Conservation (phyloP, 495 filamentous ascomycete genomes). For the Penicillium crystallinum region DNA sequence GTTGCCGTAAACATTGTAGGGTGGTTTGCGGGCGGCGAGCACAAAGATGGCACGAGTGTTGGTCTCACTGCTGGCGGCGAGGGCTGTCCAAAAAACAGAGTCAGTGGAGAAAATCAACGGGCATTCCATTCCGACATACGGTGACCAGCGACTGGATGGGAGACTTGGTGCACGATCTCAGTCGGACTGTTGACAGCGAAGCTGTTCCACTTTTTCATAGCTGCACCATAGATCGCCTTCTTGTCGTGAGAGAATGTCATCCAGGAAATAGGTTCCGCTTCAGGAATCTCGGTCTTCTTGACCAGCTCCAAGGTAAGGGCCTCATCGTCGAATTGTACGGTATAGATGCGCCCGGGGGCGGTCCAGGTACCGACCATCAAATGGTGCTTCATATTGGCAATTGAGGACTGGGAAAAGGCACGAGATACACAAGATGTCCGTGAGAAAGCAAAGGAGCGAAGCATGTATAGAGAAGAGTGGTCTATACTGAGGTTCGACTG, state of each 20-base stretch:
- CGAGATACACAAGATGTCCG: slow-evolving; percentile 8
- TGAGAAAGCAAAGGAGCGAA: slow-evolving; percentile 2
- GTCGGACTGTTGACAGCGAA: slow-evolving; percentile 71
- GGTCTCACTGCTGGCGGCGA: slow-evolving; percentile 60
- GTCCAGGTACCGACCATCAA: slow-evolving; percentile 84
- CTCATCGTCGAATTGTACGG: slow-evolving; percentile 77
- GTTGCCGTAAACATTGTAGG: slow-evolving; percentile 77
- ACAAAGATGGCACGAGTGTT: slow-evolving; percentile 85
- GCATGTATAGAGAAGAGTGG: slow-evolving; percentile 1
- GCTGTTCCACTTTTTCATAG: slow-evolving; percentile 87
- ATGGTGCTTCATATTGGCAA: slow-evolving; percentile 63
- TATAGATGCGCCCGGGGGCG: slow-evolving; percentile 79
- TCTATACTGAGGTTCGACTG: neutral
- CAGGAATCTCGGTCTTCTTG: slow-evolving; percentile 72
- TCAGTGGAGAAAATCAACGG: neutral
- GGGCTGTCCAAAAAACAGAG: slow-evolving; percentile 37
- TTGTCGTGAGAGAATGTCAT: slow-evolving; percentile 81
- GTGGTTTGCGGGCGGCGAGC: slow-evolving; percentile 67
- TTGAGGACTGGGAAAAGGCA: slow-evolving; percentile 14
- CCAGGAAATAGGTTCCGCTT: slow-evolving; percentile 84
- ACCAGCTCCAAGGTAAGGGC: slow-evolving; percentile 61
- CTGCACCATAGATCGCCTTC: slow-evolving; percentile 79
- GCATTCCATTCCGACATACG: slow-evolving; percentile 35
- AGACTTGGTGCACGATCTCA: slow-evolving; percentile 69
- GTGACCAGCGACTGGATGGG: slow-evolving; percentile 62